Evolutionary conservation across 768 basidiomycete genomes (phyloP).

Genomic region (Lactarius deliciosus): DNA sequence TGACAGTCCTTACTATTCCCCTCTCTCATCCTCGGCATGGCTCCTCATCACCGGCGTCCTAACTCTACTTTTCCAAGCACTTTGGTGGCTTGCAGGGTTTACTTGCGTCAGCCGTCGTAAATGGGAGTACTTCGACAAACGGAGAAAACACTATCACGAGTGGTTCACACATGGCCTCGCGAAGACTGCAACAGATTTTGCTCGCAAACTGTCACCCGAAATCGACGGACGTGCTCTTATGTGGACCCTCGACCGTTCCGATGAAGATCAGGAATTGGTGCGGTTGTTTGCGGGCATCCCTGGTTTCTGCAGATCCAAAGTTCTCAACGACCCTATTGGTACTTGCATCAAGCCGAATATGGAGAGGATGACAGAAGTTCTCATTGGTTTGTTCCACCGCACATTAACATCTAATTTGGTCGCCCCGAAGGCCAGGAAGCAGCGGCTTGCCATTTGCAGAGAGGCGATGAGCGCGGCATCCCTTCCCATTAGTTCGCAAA

Average conservation of each 20-base stretch:
- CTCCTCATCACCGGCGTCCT: neutral
- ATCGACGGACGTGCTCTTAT: neutral
- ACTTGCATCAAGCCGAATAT: neutral
- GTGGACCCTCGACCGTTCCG: neutral
- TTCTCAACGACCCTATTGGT: neutral
- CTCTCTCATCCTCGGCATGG: neutral
- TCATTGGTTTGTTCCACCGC: neutral
- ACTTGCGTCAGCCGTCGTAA: neutral
- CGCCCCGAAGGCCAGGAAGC: neutral
- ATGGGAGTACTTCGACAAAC: neutral
- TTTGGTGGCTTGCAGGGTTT: neutral
- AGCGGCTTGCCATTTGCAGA: neutral
- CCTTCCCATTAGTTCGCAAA: neutral
- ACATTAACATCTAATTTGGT: conserved; percentile 2
- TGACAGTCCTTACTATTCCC: no score
- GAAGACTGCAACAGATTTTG: neutral
- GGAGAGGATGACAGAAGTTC: neutral
- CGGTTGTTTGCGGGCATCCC: neutral
- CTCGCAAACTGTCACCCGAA: neutral
- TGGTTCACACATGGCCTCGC: neutral
- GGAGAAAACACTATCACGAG: neutral
- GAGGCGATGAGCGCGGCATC: neutral
- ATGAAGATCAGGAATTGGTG: neutral
- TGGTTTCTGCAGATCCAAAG: neutral
- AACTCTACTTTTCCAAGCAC: neutral